A percentile compares a stretch with the other conserved stretches of the same genome.
Conservation (phyloP, 2,329 filamentous ascomycete genomes). For the Bisporella sp. region DNA sequence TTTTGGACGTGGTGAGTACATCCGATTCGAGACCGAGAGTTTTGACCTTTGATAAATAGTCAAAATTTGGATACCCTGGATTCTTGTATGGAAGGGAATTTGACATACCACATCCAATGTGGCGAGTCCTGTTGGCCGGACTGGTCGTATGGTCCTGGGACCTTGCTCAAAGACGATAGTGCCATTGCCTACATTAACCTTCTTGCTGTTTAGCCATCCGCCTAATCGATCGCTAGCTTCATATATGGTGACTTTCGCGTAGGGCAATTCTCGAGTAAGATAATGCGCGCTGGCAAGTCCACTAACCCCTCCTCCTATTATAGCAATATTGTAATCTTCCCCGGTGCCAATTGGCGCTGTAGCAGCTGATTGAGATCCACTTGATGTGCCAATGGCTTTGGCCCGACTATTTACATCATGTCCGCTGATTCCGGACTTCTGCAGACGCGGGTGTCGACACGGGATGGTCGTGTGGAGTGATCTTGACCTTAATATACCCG, state of each 20-base stretch:
- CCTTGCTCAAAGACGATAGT: conserved; percentile 76
- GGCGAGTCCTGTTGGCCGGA: conserved; percentile 15
- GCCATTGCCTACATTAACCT: conserved; percentile 50
- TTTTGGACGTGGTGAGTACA: conserved; percentile 44
- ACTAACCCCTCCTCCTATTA: conserved; percentile 78
- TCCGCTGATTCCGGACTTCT: background rate
- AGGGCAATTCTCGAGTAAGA: conserved; percentile 60
- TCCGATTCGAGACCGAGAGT: conserved; percentile 50
- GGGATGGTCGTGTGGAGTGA: background rate
- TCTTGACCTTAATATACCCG: background rate
- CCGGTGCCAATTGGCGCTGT: background rate
- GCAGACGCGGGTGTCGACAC: background rate
- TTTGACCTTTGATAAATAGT: conserved; percentile 38
- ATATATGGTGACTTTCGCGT: conserved; percentile 70
- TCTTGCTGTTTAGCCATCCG: conserved; percentile 74
- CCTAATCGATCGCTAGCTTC: conserved; percentile 65
- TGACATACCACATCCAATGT: conserved; percentile 16
- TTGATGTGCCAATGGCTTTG: background rate
- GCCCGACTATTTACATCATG: background rate
- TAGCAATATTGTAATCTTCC: conserved; percentile 40
- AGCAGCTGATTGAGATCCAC: background rate
- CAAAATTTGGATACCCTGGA: conserved; percentile 2
- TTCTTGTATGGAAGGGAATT: conserved; percentile 7
- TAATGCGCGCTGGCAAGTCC: conserved; percentile 75
- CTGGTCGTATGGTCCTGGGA: conserved; percentile 46